Percentiles rank a stretch among this genome's conserved stretches.
Conservation (phyloP, 1,139 yeast genomes). For the Kodamaea sp. region DNA sequence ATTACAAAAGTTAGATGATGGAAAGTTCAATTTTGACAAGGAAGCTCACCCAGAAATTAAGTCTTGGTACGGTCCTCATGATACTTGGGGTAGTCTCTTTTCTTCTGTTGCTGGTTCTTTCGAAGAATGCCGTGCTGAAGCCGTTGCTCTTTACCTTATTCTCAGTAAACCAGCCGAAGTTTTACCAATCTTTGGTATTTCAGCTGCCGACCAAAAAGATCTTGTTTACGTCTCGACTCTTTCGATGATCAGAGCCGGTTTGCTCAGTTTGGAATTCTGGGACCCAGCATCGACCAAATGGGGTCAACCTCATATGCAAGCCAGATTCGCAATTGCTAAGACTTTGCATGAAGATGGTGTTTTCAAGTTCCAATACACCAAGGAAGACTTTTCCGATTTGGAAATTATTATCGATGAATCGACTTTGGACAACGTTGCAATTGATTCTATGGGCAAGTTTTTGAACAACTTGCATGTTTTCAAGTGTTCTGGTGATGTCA, state of each 20-base stretch:
- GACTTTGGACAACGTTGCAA: constrained; percentile 66
- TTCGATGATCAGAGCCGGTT: constrained; percentile 86
- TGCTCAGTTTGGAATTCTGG: constrained; percentile 79
- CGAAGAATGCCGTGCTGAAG: constrained; percentile 91
- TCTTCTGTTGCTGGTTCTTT: constrained; percentile 81
- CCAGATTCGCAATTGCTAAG: constrained; percentile 80
- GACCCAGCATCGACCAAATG: constrained; percentile 76
- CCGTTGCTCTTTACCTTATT: constrained; percentile 78
- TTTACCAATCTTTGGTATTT: constrained; percentile 69
- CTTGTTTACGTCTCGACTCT: constrained; percentile 65
- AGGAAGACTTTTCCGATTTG: constrained; percentile 55
- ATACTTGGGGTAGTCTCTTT: constrained; percentile 87
- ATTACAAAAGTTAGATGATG: constrained; percentile 59
- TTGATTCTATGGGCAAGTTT: constrained; percentile 68
- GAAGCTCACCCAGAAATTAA: constrained; percentile 59
- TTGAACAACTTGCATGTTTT: constrained; percentile 69
- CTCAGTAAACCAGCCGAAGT: constrained; percentile 57
- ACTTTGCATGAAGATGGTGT: constrained; percentile 69
- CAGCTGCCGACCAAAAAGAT: constrained; percentile 55
- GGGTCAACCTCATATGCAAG: constrained; percentile 98
- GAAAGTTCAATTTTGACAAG: constrained; percentile 67
- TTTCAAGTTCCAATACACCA: constrained; percentile 48
- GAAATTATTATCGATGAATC: constrained; percentile 54
- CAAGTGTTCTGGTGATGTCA: constrained; percentile 73
- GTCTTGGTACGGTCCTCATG: constrained; percentile 72